Conservation (phyloP, 75 land plant genomes). For the Pinus taeda region DNA sequence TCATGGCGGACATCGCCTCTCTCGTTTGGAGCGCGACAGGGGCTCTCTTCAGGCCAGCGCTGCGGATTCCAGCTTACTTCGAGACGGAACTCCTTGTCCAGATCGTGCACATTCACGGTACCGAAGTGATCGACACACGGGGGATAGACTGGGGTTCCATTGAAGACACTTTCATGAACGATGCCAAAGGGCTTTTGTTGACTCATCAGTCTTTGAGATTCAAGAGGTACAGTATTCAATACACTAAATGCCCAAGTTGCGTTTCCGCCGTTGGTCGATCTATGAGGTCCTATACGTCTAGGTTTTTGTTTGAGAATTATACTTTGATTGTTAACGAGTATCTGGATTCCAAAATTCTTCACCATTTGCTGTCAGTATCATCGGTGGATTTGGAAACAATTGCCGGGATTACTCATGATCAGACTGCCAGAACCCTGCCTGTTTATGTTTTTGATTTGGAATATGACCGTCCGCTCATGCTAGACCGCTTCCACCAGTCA, state of each 20-base stretch:
- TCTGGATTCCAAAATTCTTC: constrained; percentile 87
- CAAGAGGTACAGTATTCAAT: constrained; percentile 40
- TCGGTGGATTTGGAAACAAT: constrained; percentile 50
- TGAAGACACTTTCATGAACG: constrained; percentile 56
- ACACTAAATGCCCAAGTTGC: constrained; percentile 66
- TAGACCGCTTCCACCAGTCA: constrained; percentile 93
- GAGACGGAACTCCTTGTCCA: constrained; percentile 59
- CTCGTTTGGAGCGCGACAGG: constrained; percentile 79
- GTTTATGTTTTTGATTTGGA: constrained; percentile 95
- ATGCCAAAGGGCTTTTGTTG: constrained; percentile 53
- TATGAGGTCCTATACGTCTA: constrained; percentile 79
- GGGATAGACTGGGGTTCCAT: constrained; percentile 71
- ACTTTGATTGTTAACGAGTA: constrained; percentile 92
- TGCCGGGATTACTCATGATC: constrained; percentile 31
- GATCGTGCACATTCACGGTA: constrained; percentile 61
- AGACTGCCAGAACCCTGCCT: constrained; percentile 59
- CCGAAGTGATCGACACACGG: constrained; percentile 20
- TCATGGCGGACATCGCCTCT: constrained; percentile 86
- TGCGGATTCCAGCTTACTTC: constrained; percentile 82
- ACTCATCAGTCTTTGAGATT: constrained; percentile 63
- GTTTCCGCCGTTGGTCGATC: constrained; percentile 71
- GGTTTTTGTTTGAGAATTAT: constrained; percentile 87
- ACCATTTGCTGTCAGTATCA: constrained; percentile 59
- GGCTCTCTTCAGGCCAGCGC: constrained; percentile 72
- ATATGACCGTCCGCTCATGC: constrained; percentile 52